A percentile compares a stretch with the other conserved stretches of the same genome.
phyloP scores from a whole-genome alignment of 2,329 filamentous ascomycete species.

The Juglanconis juglandina region DNA sequence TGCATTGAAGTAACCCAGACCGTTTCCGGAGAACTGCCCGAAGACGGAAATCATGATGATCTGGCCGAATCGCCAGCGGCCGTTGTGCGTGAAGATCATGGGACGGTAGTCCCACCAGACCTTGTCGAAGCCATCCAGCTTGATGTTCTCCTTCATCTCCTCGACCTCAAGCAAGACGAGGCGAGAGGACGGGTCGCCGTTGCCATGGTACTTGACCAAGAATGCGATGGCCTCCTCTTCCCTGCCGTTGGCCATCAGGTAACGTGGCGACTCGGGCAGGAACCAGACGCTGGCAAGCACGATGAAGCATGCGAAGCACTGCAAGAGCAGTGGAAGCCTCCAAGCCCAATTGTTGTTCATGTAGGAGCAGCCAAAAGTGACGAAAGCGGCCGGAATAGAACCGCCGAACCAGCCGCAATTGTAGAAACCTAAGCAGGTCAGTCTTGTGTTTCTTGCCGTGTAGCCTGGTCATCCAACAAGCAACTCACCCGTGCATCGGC shows the following conservation, averaged over 20 bases:
- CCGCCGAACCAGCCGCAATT: slow-evolving; percentile 54
- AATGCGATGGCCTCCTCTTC: slow-evolving; percentile 39
- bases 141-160: slow-evolving; percentile 42
- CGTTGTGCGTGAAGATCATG: slow-evolving; percentile 39
- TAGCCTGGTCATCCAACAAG: neutral
- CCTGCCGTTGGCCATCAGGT: slow-evolving; percentile 37
- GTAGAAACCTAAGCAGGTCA: slow-evolving; percentile 36
- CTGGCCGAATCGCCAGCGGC: slow-evolving; percentile 46
- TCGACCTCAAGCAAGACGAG: slow-evolving; percentile 39
- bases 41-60: slow-evolving; percentile 50
- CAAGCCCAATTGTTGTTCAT: slow-evolving; percentile 45
- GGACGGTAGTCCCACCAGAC: slow-evolving; percentile 46
- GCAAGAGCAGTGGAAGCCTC: slow-evolving; percentile 47
- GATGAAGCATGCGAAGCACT: slow-evolving; percentile 41
- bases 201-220: slow-evolving; percentile 41
- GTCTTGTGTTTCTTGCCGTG: neutral
- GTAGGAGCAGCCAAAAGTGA: slow-evolving; percentile 45
- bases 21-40: slow-evolving; percentile 49
- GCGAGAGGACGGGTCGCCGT: slow-evolving; percentile 35
- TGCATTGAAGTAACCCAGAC: slow-evolving; percentile 49
- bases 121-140: slow-evolving; percentile 45
- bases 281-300: slow-evolving; percentile 36
- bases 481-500: slow-evolving; percentile 39
- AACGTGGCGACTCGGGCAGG: slow-evolving; percentile 41
- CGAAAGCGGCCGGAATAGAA: slow-evolving; percentile 45